Evolutionary conservation across 176 grass and related monocot genomes (phyloP), one percentile per base, ranked within the genome.

Genomic region (Puya raimondii): DNA sequence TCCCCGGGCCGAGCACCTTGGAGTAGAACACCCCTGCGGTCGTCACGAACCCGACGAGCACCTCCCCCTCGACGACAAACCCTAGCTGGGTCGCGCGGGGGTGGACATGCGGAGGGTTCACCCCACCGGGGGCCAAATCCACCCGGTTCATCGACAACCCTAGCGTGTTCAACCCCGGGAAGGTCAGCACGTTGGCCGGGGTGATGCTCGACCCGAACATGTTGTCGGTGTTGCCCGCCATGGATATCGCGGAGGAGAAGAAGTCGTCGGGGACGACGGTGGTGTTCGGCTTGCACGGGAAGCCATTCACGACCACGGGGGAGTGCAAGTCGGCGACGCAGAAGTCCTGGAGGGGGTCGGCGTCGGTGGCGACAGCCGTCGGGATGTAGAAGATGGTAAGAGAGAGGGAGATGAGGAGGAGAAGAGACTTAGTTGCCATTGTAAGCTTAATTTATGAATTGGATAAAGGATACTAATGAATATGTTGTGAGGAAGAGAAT

Each of bases 101-200:
- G 78, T 93, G 90, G 67, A 78, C 0, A 75, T 93, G 86, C 0
- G 80, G 86, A 20, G 83, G 90, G 80, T 86, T 92, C 50, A 82
- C 68, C 65, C 90, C 85, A 2, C 86, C 89, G 0, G 74, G 66
- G 0, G 85, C 85, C 56, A 88, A 70, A 72, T 88, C 89, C 25
- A 92, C 82, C 2, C 89, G 89, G 77, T 92, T 92, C 82, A 88
- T 88, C 70, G 89, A 88, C 20, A 92, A 23, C 21, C 82, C 89
- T 0, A 88, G 80, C 0, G 85, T 88, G 85, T 92, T 88, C 8
- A 88, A 16, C 2, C 82, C 85, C 3, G 89, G 80, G 74, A 84
- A 92, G 23, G 53, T 63, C 0, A 18, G 67, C 11, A 83, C 89
- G 59, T 81, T 70, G 3, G 79, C 77, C 29, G 74, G 3, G 15